Conservation (phyloP, 805 yeast species). For the Barnettozyma siamensis region DNA sequence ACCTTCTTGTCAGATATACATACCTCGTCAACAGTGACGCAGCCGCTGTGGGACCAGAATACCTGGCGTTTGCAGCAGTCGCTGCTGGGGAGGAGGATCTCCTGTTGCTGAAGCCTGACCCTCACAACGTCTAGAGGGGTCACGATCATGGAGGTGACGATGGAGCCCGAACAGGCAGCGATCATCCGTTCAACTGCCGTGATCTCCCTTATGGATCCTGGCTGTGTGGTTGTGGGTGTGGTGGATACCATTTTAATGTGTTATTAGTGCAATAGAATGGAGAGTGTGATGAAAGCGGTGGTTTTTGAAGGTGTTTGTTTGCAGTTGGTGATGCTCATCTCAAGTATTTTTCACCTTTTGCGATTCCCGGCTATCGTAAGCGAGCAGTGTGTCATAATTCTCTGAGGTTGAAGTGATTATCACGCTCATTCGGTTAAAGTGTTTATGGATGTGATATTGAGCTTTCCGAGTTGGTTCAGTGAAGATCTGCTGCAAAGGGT, state of each 20-base stretch:
- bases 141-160: conserved; percentile 64
- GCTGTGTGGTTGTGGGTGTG: conserved; percentile 5
- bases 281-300: too few species aligned
- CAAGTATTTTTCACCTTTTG: background rate
- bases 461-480: too few species aligned
- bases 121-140: conserved; percentile 82
- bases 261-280: too few species aligned
- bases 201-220: conserved; percentile 26
- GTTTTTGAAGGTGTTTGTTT: background rate
- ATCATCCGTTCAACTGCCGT: conserved; percentile 60
- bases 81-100: conserved; percentile 44
- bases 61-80: conserved; percentile 34
- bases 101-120: conserved; percentile 74
- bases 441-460: too few species aligned
- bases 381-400: too few species aligned
- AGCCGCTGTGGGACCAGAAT: conserved; percentile 29
- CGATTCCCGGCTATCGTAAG: background rate
- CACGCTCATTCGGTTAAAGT: too few species aligned
- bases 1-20: conserved; percentile 32
- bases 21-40: conserved; percentile 16
- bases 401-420: too few species aligned
- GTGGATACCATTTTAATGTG: too few species aligned
- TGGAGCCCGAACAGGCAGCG: conserved; percentile 73
- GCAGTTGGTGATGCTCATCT: too few species aligned
- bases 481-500: too few species aligned